Percentiles rank a stretch among this genome's conserved stretches.
Evolutionary conservation across 1,284 basidiomycete species (phyloP).

Genomic region (Puccinia brachypodii): DNA sequence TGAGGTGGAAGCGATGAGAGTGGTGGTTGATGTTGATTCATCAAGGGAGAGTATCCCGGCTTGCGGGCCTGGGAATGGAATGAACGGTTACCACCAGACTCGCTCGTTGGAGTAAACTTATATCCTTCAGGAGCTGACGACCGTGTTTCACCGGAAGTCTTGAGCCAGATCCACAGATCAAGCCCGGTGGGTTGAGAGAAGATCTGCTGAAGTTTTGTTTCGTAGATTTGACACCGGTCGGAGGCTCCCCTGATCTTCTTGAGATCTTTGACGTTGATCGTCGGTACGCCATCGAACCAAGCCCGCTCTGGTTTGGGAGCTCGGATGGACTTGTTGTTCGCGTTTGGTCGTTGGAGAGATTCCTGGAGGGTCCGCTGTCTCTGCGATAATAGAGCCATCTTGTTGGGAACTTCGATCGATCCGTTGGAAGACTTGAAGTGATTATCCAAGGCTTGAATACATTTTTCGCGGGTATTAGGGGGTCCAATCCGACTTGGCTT

Average conservation of each 20-base stretch:
- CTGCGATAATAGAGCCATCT: constrained; percentile 9
- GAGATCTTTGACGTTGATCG: constrained; percentile 20
- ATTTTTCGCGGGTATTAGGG: not conserved
- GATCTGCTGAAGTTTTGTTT: constrained; percentile 22
- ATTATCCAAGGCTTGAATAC: constrained; percentile 2
- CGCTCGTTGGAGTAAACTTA: not conserved
- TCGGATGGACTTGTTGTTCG: not conserved
- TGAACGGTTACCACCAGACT: not conserved
- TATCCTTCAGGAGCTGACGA: not conserved
- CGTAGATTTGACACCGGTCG: constrained; percentile 28
- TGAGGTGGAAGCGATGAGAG: constrained; percentile 5
- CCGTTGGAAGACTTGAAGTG: constrained; percentile 12
- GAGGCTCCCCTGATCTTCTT: constrained; percentile 18
- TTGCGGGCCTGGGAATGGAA: not conserved
- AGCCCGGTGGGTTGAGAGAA: constrained; percentile 12
- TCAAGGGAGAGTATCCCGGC: not conserved
- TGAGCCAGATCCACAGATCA: constrained; percentile 43
- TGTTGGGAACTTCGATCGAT: not conserved
- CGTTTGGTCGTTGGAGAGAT: not conserved
- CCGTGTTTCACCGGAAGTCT: constrained; percentile 1
- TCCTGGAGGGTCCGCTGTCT: constrained; percentile 9
- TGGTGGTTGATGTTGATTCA: constrained; percentile 1
- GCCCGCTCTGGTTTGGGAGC: not conserved
- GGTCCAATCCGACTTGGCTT: not conserved
- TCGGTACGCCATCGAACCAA: constrained; percentile 12